Evolutionary conservation across 306 rosid species (phyloP), one percentile per base, ranked within the genome.

Genomic region (Betula pendula): DNA sequence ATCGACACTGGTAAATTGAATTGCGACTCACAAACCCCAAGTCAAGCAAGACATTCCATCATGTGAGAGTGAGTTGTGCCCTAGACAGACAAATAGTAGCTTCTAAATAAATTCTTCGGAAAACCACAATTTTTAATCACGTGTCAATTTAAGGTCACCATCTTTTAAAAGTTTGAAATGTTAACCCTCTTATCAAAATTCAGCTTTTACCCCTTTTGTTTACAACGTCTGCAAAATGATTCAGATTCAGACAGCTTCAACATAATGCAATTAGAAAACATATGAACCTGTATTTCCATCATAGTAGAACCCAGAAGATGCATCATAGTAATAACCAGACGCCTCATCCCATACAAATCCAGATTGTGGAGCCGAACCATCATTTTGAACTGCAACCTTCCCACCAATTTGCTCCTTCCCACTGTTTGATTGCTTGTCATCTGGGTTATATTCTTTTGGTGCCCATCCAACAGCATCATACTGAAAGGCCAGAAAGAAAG

Each of bases 271-370:
- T 69, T 77, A 60, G 73, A 58, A 80, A 53, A 72, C 31, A 17
- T 78, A 33, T 8, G 38, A 38, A 92, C 97, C 98, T 85, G 97
- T 90, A 87, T 90, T 92, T 75, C 97, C 96, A 78, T 95, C 98
- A 87, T 92, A 95, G 88, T 95, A 95, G 85, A 95, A 95, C 62
- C 98, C 98, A 81, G 98, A 95, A 78, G 97, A 82, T 74, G 98
- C 92, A 78, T 95, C 98, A n/a, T 92, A 95, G 79, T 95, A 95
- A 87, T 95, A 95, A 75, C 98, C 97, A 40, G 98, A 95, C 48
- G 96, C 96, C 75, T 92, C 97, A 83, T 95, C 97, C 98, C 98
- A 95, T 31, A 95, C 91, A 82, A 95, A 95, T 86, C 98, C 97
- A 6, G 95, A 83, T 81, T 92, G 96, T 12, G 98, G 97, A 71